Conservation (phyloP, 75 land plant species). For the Azolla pinnata region DNA sequence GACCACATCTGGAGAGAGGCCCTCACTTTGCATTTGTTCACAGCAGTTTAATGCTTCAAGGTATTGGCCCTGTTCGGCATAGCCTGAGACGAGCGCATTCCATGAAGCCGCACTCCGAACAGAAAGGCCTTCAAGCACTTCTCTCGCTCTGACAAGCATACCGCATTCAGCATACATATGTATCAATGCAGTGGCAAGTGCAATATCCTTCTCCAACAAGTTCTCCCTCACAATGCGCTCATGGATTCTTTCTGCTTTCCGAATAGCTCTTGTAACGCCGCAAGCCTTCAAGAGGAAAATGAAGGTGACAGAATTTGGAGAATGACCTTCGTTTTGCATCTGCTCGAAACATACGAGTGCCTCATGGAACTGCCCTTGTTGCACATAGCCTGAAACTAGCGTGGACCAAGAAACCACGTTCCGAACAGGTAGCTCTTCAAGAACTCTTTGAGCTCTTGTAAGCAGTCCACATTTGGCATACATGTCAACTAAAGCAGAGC, state of each 20-base stretch:
- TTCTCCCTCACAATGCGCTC: conserved; percentile 20
- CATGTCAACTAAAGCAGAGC: conserved; percentile 53
- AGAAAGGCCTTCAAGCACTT: conserved; percentile 40
- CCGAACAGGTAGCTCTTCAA: background rate
- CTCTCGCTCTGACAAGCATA: conserved; percentile 23
- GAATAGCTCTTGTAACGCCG: conserved; percentile 11
- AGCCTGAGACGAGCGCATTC: conserved; percentile 49
- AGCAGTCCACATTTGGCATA: conserved; percentile 37
- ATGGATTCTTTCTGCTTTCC: conserved; percentile 24
- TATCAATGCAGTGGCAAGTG: conserved; percentile 43
- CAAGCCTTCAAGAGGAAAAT: conserved; percentile 42
- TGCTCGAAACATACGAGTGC: too few species aligned
- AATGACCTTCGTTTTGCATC: conserved; percentile 27
- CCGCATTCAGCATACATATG: conserved; percentile 41
- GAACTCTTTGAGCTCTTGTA: background rate
- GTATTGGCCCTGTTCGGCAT: conserved; percentile 32
- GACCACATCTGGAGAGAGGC: too few species aligned
- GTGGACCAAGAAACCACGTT: conserved; percentile 13
- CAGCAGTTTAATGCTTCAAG: conserved; percentile 28
- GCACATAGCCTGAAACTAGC: conserved; percentile 20
- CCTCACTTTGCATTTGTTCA: too few species aligned
- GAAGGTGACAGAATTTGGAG: conserved; percentile 30
- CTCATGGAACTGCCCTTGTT: conserved; percentile 18
- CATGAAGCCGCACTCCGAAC: conserved; percentile 50
- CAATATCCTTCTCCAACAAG: too few species aligned